These are phyloP conservation scores for Manihot esculenta DNA, from an alignment of 441 rosid species.

Conservation along the genomic window DNA sequence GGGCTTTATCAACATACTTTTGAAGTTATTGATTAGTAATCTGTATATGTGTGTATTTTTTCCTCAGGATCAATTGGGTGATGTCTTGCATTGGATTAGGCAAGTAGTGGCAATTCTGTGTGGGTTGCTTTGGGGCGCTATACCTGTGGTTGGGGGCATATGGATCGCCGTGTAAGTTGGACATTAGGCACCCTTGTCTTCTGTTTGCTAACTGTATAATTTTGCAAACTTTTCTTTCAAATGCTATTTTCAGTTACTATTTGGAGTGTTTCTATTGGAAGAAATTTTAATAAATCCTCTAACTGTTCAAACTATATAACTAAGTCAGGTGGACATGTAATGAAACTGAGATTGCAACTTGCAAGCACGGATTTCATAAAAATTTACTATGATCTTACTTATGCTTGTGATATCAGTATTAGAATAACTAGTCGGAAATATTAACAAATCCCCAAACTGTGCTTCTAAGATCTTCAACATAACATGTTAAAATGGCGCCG, in stretches of 20 bases:
- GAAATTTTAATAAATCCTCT: too few species aligned
- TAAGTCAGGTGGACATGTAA: background rate
- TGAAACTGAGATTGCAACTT: background rate
- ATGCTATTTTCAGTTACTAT: background rate
- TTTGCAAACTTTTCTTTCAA: background rate
- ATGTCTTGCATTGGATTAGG: slow-evolving; percentile 95
- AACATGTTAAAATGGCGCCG: background rate
- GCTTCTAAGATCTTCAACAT: background rate
- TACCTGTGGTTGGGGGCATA: slow-evolving; percentile 83
- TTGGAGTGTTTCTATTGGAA: background rate
- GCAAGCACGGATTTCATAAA: background rate
- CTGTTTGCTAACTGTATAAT: background rate
- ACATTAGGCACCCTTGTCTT: background rate
- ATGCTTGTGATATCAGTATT: background rate
- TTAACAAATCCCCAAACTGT: background rate
- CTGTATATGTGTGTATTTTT: too few species aligned
- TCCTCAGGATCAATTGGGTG: slow-evolving; percentile 92
- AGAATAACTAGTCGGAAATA: background rate
- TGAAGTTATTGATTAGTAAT: too few species aligned
- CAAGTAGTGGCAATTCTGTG: slow-evolving; percentile 77
- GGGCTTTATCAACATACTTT: slow-evolving; percentile 5
- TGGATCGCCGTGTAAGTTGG: slow-evolving; percentile 77
- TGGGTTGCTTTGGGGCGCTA: slow-evolving; percentile 86
- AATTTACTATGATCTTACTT: background rate
- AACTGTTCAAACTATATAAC: background rate